phyloP scores from a whole-genome alignment of 2,329 filamentous ascomycete genomes.

The Immersiporthe knoxdaviesiana region DNA sequence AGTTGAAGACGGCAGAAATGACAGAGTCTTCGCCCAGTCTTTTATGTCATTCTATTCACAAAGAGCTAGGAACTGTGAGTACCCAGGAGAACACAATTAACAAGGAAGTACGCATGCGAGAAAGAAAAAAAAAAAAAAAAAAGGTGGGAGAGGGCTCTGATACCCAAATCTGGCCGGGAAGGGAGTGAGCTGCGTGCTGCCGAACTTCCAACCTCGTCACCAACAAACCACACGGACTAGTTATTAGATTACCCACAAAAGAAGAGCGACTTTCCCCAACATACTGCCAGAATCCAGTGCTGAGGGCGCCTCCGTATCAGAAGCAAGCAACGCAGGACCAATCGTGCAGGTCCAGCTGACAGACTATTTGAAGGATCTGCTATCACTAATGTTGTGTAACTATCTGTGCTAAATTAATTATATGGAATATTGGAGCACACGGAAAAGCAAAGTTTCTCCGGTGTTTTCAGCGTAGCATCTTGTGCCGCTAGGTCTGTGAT shows the following conservation, averaged over 20 bases:
- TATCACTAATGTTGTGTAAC: not conserved
- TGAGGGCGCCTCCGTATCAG: not conserved
- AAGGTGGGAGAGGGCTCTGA: conserved; percentile 13
- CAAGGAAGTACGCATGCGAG: too few relatives aligned
- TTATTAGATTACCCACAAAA: not conserved
- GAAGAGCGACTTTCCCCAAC: not conserved
- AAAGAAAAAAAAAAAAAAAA: not conserved
- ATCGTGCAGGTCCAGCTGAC: not conserved
- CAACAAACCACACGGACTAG: not conserved
- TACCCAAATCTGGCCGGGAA: not conserved
- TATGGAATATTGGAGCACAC: not conserved
- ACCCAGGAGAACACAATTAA: too few relatives aligned
- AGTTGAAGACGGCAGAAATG: not conserved
- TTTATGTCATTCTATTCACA: not conserved
- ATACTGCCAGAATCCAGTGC: not conserved
- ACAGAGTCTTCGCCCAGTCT: conserved; percentile 8
- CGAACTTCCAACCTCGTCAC: not conserved
- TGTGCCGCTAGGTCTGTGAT: not conserved
- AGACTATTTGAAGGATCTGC: not conserved
- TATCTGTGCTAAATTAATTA: not conserved
- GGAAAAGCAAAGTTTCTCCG: too few relatives aligned
- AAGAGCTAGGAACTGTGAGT: not conserved
- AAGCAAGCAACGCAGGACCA: not conserved
- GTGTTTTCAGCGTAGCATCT: not conserved
- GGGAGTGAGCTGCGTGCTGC: not conserved